Evolutionary conservation across 768 basidiomycete species (phyloP).

Genomic region (Porpolomopsis calyptriformis): DNA sequence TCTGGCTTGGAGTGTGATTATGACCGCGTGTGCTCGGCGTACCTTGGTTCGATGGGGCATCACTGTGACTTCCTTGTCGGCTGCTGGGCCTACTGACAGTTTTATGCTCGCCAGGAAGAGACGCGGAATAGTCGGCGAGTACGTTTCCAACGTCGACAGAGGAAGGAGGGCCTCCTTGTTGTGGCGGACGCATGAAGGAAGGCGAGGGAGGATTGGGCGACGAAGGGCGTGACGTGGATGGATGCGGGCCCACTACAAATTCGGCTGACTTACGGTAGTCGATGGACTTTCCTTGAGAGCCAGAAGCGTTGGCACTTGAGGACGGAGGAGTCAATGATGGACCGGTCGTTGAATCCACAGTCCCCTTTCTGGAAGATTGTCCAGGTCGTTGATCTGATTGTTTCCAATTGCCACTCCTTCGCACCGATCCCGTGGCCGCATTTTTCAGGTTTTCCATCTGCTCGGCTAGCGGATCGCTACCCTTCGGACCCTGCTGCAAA

Average conservation of each 20-base stretch:
- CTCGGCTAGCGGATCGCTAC: slow-evolving; percentile 53
- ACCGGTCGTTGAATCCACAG: slow-evolving; percentile 13
- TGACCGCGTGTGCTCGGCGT: slow-evolving; percentile 13
- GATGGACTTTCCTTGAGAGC: slow-evolving; percentile 25
- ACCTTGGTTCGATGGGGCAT: slow-evolving; percentile 20
- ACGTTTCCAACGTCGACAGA: slow-evolving; percentile 63
- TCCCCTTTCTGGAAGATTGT: slow-evolving; percentile 16
- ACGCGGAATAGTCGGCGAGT: slow-evolving; percentile 66
- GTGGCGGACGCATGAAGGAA: slow-evolving; percentile 64
- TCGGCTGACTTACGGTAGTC: slow-evolving; percentile 70
- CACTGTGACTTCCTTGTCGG: slow-evolving; percentile 27
- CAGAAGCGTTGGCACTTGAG: slow-evolving; percentile 13
- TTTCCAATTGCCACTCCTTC: slow-evolving; percentile 28
- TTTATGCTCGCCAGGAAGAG: slow-evolving; percentile 77
- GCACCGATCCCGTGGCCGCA: slow-evolving; percentile 33
- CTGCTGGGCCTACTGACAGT: slow-evolving; percentile 47
- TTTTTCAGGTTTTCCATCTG: slow-evolving; percentile 54
- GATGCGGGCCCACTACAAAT: slow-evolving; percentile 68
- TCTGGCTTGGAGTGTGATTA: slow-evolving; percentile 26
- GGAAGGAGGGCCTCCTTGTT: slow-evolving; percentile 29
- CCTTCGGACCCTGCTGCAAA: slow-evolving; percentile 20
- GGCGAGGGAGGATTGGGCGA: slow-evolving; percentile 69
- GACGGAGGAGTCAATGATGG: slow-evolving; percentile 25
- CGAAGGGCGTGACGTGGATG: slow-evolving; percentile 55
- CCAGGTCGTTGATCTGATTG: not conserved